Percentiles rank a stretch among this genome's conserved stretches.
These are phyloP conservation scores for Phaeosphaeria sp. DNA, from an alignment of 2,329 filamentous ascomycete species.

Conservation along the genomic window DNA sequence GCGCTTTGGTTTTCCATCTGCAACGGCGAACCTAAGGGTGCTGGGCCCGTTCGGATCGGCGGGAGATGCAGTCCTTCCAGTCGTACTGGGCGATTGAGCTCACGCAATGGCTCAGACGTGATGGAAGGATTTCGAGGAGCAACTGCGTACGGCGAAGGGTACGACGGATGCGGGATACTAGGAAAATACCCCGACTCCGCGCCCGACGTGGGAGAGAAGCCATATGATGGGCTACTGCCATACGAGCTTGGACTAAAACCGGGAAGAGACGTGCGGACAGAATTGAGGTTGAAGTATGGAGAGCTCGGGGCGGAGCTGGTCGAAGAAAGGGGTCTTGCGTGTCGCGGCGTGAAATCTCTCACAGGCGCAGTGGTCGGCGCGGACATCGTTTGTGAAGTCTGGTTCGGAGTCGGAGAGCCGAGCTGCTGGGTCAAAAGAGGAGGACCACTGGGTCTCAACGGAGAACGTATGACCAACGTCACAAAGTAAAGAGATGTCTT, in stretches of 20 bases:
- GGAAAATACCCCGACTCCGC: slow-evolving; percentile 43
- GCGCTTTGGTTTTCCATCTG: slow-evolving; percentile 28
- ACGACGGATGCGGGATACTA: slow-evolving; percentile 32
- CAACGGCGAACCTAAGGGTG: slow-evolving; percentile 40
- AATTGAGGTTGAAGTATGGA: slow-evolving; percentile 43
- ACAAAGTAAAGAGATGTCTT: slow-evolving; percentile 56
- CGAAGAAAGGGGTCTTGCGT: slow-evolving; percentile 37
- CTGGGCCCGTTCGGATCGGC: slow-evolving; percentile 43
- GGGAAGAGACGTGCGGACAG: slow-evolving; percentile 44
- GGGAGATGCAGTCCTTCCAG: slow-evolving; percentile 45
- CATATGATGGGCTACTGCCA: slow-evolving; percentile 41
- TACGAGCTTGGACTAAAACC: slow-evolving; percentile 43
- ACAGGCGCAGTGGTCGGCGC: slow-evolving; percentile 31
- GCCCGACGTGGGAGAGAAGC: slow-evolving; percentile 43
- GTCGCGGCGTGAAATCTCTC: slow-evolving; percentile 37
- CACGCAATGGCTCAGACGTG: slow-evolving; percentile 36
- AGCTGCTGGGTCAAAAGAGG: slow-evolving; percentile 44
- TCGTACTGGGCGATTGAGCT: slow-evolving; percentile 29
- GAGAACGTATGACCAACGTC: slow-evolving; percentile 47
- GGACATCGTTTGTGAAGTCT: slow-evolving; percentile 35
- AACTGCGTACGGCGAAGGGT: slow-evolving; percentile 38
- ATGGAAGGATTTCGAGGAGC: slow-evolving; percentile 32
- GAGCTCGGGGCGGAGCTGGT: slow-evolving; percentile 43
- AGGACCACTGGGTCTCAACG: slow-evolving; percentile 30
- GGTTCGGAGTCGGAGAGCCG: slow-evolving; percentile 38